A percentile compares a stretch with the other conserved stretches of the same genome.
Evolutionary conservation across 768 basidiomycete species (phyloP).

Genomic region (Psilocybe cubensis): DNA sequence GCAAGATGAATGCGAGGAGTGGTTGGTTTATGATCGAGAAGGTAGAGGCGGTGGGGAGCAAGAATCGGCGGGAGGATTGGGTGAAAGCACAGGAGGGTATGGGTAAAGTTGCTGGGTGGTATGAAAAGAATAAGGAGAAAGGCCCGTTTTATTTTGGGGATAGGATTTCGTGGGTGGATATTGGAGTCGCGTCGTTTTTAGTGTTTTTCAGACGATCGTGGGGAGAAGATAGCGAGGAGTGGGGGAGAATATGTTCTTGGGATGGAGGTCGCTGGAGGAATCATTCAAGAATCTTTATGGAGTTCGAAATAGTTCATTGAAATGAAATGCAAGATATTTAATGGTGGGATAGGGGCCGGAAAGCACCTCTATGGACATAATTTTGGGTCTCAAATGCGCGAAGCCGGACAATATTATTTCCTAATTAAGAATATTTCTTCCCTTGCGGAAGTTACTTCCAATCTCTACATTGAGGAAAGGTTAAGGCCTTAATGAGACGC

Average conservation of each 20-base stretch:
- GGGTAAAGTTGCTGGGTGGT: conserved; percentile 24
- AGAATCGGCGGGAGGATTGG: conserved; percentile 35
- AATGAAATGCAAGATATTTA: no score
- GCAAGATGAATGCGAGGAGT: conserved; percentile 19
- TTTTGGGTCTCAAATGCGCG: no score
- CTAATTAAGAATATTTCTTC: no score
- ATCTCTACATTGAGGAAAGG: no score
- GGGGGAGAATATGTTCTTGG: conserved; percentile 35
- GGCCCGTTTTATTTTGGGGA: conserved; percentile 39
- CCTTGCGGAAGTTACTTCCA: no score
- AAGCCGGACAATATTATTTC: no score
- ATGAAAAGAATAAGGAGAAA: conserved; percentile 22
- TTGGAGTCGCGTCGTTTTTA: conserved; percentile 39
- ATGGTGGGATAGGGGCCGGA: no score
- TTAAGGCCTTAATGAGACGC: no score
- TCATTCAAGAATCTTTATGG: background rate
- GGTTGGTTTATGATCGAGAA: conserved; percentile 29
- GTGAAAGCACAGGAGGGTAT: conserved; percentile 31
- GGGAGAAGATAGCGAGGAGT: conserved; percentile 38
- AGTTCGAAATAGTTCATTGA: background rate
- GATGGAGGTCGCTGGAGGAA: conserved; percentile 36
- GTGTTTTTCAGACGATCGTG: conserved; percentile 17
- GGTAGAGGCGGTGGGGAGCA: conserved; percentile 35
- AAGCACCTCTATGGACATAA: background rate
- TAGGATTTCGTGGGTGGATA: conserved; percentile 36